Evolutionary conservation across 148 eudicot species (phyloP), one percentile per base, ranked within the genome.

Genomic region (Diospyros kaki): DNA sequence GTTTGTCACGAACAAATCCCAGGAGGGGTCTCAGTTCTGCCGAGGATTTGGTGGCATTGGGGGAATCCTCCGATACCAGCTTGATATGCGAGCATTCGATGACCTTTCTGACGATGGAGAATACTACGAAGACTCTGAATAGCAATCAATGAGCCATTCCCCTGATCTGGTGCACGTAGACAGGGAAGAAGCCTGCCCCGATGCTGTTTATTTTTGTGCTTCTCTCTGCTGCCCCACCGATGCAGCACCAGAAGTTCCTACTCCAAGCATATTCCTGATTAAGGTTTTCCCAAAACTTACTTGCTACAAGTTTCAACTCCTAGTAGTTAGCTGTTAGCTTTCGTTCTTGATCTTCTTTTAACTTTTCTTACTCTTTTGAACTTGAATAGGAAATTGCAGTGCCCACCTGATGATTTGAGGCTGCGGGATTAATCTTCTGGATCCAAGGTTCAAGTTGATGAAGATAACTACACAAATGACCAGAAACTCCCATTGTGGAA

Each of bases 21-120:
- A 78, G 42, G 81, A 78, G 61, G 81, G 81, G 3, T 78, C 81
- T 11, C 81, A 78, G 76, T 78, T 78, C 64, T 78, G 81, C 48
- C 65, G 81, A 72, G 81, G 81, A 38, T 78, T 78, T 66, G 81
- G 81, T 39, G 81, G 81, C 28, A 78, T 78, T 3, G 81, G 81
- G 4, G 81, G 81, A 64, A 78, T 78, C 43, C 76, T 78, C 55
- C 81, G 81, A 66, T 78, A 78, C 73, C 81, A 78, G 73, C 73
- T 78, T 17, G 81, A 78, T 73, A 54, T 78, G 5, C 81, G 76
- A 39, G n/a, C 76, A 39, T 78, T 72, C 2, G 81, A 78, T 28
- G 76, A 78, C 4, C 50, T 72, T 46, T 78, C 76, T 50, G 80
- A 75, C 56, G 77, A 77, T 78, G 81, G 61, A 38, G 81, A 73